A percentile compares a stretch with the other conserved stretches of the same genome.
Evolutionary conservation across 208 protist genomes (phyloP).

Genomic region (Trypanosoma caninum): DNA sequence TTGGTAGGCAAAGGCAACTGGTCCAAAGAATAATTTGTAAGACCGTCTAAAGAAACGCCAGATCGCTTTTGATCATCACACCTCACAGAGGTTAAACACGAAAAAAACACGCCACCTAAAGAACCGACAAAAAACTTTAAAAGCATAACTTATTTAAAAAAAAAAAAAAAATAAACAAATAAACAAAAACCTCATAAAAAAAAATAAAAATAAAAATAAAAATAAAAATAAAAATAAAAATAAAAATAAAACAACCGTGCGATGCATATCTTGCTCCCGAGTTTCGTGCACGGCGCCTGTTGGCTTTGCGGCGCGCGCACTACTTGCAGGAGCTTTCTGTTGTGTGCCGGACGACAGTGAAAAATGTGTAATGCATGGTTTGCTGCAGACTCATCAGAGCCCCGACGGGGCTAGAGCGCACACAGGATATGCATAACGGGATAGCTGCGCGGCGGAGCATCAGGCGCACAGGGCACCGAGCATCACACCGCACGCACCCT

Average conservation of each 20-base stretch:
- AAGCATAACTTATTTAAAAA: neutral
- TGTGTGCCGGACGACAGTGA: neutral
- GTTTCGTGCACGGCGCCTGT: constrained; percentile 19
- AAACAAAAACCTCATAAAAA: constrained; percentile 7
- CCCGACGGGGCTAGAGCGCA: constrained; percentile 35
- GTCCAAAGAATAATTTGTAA: constrained; percentile 28
- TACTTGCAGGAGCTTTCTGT: constrained; percentile 15
- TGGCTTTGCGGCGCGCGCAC: constrained; percentile 10
- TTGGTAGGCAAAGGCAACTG: constrained; percentile 21
- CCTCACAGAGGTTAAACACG: neutral
- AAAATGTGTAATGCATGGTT: constrained; percentile 37
- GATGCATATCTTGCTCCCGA: constrained; percentile 7
- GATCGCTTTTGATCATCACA: constrained; percentile 2
- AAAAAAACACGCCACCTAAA: constrained; percentile 1
- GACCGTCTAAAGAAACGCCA: constrained; percentile 29
- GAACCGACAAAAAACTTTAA: constrained; percentile 5
- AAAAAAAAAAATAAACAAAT: constrained; percentile 1
- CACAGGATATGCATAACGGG: constrained; percentile 39
- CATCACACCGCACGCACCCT: constrained; percentile 26
- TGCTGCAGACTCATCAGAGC: constrained; percentile 31
- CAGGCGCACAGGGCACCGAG: constrained; percentile 21
- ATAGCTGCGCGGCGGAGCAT: constrained; percentile 27
- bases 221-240: neutral
- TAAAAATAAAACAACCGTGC: neutral
- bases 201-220: neutral